Conservation (phyloP, 768 basidiomycete genomes). For the Suillus placidus region DNA sequence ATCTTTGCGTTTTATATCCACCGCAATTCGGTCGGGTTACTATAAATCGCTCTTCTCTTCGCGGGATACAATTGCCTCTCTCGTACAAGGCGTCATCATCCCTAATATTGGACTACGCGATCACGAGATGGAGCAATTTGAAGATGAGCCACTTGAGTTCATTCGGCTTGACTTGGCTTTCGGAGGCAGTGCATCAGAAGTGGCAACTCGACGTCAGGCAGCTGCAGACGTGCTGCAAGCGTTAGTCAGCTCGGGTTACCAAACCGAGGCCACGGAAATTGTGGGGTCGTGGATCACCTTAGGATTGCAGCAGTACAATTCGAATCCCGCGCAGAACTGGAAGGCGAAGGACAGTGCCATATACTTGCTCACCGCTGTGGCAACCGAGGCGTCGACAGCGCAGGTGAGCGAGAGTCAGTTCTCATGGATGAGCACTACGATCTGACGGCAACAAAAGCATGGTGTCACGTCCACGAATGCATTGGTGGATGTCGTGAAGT, state of each 20-base stretch:
- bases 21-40: slow-evolving; percentile 85
- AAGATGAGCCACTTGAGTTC: slow-evolving; percentile 96
- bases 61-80: slow-evolving; percentile 75
- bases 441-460: slow-evolving; percentile 48
- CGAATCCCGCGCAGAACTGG: slow-evolving; percentile 70
- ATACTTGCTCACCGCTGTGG: slow-evolving; percentile 91
- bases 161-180: slow-evolving; percentile 83
- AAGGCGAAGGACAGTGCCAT: slow-evolving; percentile 93
- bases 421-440: background rate
- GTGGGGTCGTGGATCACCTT: slow-evolving; percentile 82
- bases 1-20: slow-evolving; percentile 88
- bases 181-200: slow-evolving; percentile 55
- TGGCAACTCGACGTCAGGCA: slow-evolving; percentile 86
- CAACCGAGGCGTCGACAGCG: slow-evolving; percentile 83
- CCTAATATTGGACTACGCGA: slow-evolving; percentile 90
- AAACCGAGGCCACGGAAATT: slow-evolving; percentile 84
- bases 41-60: slow-evolving; percentile 82
- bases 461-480: slow-evolving; percentile 94
- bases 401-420: slow-evolving; percentile 52
- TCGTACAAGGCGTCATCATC: slow-evolving; percentile 88
- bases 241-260: slow-evolving; percentile 78
- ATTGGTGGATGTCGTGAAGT: slow-evolving; percentile 91
- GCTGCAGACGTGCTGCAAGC: slow-evolving; percentile 96
- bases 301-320: slow-evolving; percentile 70
- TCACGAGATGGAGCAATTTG: slow-evolving; percentile 93